Evolutionary conservation across 176 grass and related monocot genomes (phyloP).

Genomic region (Carex parvula): DNA sequence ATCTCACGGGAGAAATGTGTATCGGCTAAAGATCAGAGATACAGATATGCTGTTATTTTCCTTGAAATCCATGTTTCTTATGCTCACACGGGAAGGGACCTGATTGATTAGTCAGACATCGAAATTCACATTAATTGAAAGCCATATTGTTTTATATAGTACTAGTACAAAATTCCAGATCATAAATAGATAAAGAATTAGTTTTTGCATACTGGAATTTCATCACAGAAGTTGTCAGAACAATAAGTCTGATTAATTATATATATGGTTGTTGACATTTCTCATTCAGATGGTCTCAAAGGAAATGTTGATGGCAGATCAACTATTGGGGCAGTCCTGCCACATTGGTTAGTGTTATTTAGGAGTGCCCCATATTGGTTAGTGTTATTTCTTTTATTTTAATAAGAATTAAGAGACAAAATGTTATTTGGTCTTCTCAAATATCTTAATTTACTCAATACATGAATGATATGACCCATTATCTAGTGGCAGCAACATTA

Average conservation of each 20-base stretch:
- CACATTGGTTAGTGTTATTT: slow-evolving; percentile 24
- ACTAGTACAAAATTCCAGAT: not conserved
- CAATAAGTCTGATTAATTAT: slow-evolving; percentile 68
- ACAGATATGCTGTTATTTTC: no score
- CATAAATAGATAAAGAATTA: not conserved
- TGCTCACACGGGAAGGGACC: no score
- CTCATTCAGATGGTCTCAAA: slow-evolving; percentile 34
- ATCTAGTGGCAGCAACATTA: not conserved
- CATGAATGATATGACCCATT: not conserved
- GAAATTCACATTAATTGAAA: no score
- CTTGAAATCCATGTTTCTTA: no score
- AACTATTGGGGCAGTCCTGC: slow-evolving; percentile 35
- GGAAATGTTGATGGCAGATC: slow-evolving; percentile 32
- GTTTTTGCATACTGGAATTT: not conserved
- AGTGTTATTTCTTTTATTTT: not conserved
- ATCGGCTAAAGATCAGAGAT: no score
- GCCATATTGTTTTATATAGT: no score
- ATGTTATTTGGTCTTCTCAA: not conserved
- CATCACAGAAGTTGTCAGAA: slow-evolving; percentile 37
- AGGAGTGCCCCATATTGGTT: not conserved
- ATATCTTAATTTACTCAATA: not conserved
- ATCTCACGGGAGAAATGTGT: no score
- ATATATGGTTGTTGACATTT: slow-evolving; percentile 41
- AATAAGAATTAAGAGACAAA: not conserved
- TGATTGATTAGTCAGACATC: no score